phyloP scores from a whole-genome alignment of 805 yeast species.

The Ogataea degrootiae region DNA sequence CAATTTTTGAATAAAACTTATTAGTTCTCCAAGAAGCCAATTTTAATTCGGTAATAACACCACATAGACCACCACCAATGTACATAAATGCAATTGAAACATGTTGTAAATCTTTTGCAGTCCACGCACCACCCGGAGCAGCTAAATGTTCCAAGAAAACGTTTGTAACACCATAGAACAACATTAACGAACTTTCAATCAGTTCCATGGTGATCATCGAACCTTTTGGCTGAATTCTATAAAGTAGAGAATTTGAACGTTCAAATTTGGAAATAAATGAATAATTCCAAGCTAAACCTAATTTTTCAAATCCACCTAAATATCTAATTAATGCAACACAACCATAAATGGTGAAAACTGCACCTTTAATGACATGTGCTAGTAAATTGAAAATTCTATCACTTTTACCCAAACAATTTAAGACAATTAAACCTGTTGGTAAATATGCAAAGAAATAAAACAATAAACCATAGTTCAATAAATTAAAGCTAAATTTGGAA shows the following conservation, averaged over 20 bases:
- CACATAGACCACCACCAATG: slow-evolving; percentile 90
- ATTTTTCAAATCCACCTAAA: slow-evolving; percentile 69
- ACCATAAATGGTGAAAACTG: slow-evolving; percentile 77
- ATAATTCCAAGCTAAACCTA: slow-evolving; percentile 91
- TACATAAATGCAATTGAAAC: slow-evolving; percentile 87
- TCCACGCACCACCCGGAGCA: slow-evolving; percentile 74
- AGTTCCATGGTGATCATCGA: slow-evolving; percentile 73
- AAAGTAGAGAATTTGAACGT: slow-evolving; percentile 24
- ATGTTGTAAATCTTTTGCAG: slow-evolving; percentile 86
- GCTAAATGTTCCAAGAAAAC: slow-evolving; percentile 88
- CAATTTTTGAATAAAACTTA: slow-evolving; percentile 19
- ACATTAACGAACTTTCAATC: slow-evolving; percentile 72
- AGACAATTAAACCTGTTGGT: slow-evolving; percentile 56
- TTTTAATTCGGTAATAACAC: slow-evolving; percentile 72
- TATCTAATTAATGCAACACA: slow-evolving; percentile 78
- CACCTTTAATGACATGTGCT: slow-evolving; percentile 96
- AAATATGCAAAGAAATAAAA: slow-evolving; percentile 54
- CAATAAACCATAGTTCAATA: slow-evolving; percentile 63
- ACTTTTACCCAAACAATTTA: slow-evolving; percentile 66
- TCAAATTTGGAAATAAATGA: slow-evolving; percentile 25
- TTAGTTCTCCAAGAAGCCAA: slow-evolving; percentile 53
- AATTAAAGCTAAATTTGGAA: slow-evolving; percentile 38
- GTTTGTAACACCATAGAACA: slow-evolving; percentile 86
- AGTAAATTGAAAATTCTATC: slow-evolving; percentile 67
- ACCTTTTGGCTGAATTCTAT: slow-evolving; percentile 36